These are phyloP conservation scores for Xanthoparmelia taractica DNA, from an alignment of 495 filamentous ascomycete species.

Conservation along the genomic window DNA sequence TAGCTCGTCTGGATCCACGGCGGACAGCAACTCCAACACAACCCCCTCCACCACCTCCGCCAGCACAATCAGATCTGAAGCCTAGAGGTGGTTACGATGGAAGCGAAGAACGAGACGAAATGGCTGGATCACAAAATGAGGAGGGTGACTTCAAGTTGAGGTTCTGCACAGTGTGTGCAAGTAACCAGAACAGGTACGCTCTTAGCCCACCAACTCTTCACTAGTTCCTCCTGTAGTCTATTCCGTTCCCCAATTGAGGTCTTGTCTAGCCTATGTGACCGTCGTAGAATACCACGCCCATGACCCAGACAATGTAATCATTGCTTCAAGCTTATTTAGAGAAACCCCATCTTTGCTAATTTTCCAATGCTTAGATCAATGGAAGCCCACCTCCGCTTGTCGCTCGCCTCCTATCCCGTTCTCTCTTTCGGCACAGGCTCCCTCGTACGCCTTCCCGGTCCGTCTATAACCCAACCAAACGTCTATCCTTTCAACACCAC, in stretches of 20 bases:
- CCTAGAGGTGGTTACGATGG: slow-evolving; percentile 29
- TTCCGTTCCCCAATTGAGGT: not conserved
- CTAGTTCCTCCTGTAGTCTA: not conserved
- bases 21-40: slow-evolving; percentile 37
- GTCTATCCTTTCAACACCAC: slow-evolving; percentile 96
- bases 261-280: not conserved
- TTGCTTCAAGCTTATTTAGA: not conserved
- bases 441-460: slow-evolving; percentile 87
- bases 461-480: slow-evolving; percentile 84
- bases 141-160: slow-evolving; percentile 65
- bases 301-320: not conserved
- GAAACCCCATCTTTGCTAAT: not conserved
- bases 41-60: slow-evolving; percentile 47
- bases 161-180: slow-evolving; percentile 98
- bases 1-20: slow-evolving; percentile 43
- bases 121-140: slow-evolving; percentile 40
- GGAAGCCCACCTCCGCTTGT: slow-evolving; percentile 91
- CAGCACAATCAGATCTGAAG: slow-evolving; percentile 26
- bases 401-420: slow-evolving; percentile 79
- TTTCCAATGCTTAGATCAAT: slow-evolving; percentile 56
- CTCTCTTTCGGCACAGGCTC: slow-evolving; percentile 98
- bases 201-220: not conserved
- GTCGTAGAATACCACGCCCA: not conserved
- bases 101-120: slow-evolving; percentile 43
- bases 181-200: slow-evolving; percentile 83